These are phyloP conservation scores for Cercospora sesami DNA, from an alignment of 2,329 filamentous ascomycete genomes.

Conservation along the genomic window DNA sequence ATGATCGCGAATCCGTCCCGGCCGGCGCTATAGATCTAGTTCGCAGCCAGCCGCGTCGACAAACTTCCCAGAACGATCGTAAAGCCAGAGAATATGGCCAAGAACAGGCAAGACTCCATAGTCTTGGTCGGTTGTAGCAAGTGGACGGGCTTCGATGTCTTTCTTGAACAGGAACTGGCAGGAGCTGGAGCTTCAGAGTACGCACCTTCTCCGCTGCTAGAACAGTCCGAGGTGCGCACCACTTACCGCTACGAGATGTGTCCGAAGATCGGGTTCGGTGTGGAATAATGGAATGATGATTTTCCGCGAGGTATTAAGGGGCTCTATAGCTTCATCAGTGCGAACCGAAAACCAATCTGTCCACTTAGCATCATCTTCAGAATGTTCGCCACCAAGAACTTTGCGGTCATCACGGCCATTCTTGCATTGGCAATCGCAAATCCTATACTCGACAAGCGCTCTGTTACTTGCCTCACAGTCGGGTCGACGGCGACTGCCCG, in stretches of 20 bases:
- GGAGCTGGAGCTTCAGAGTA: not conserved
- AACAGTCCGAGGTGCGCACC: not conserved
- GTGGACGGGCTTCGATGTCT: not conserved
- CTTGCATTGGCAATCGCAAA: slow-evolving; percentile 7
- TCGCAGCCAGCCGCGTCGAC: not conserved
- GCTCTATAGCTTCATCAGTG: not conserved
- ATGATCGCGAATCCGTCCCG: not conserved
- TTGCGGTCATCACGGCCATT: not conserved
- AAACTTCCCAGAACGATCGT: not conserved
- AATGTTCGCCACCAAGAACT: not conserved
- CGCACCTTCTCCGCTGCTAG: not conserved
- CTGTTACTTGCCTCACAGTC: slow-evolving; percentile 42
- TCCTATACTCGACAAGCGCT: slow-evolving; percentile 12
- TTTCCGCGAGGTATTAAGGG: not conserved
- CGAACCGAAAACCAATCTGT: not conserved
- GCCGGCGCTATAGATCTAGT: not conserved
- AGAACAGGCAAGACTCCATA: not conserved
- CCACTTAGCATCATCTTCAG: not conserved
- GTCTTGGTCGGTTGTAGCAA: rapidly evolving
- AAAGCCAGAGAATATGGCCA: not conserved
- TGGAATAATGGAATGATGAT: not conserved
- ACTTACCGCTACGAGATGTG: not conserved
- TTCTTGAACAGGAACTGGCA: not conserved
- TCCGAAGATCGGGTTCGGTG: not conserved
- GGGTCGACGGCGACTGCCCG: slow-evolving; percentile 48